These are phyloP conservation scores for Alternaria sp. DNA, from an alignment of 2,329 filamentous ascomycete species.

Conservation along the genomic window DNA sequence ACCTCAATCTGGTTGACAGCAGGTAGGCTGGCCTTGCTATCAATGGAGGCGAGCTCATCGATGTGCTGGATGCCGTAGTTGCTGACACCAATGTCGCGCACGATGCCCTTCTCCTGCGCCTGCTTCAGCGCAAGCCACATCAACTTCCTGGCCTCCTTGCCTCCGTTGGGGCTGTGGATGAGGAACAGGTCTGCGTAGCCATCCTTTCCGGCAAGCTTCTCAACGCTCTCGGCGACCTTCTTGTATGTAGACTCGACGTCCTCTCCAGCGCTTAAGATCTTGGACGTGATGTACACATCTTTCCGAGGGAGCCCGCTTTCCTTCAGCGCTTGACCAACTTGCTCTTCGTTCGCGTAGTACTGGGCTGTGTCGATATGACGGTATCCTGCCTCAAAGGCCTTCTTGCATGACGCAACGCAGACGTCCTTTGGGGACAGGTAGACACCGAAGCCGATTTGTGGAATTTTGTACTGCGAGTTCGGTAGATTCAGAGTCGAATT, in stretches of 20 bases:
- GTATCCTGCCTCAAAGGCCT: conserved; percentile 65
- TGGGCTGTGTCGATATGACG: conserved; percentile 72
- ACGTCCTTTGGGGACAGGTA: conserved; percentile 64
- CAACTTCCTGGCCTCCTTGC: conserved; percentile 62
- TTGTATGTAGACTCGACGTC: conserved; percentile 66
- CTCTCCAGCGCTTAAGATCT: conserved; percentile 64
- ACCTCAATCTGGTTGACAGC: conserved; percentile 77
- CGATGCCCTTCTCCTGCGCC: conserved; percentile 64
- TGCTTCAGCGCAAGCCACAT: conserved; percentile 72
- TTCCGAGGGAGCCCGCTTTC: conserved; percentile 62
- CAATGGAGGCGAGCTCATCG: conserved; percentile 68
- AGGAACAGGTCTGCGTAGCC: conserved; percentile 76
- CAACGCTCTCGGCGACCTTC: conserved; percentile 66
- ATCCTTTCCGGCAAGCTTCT: conserved; percentile 60
- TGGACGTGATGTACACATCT: conserved; percentile 74
- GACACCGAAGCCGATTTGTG: conserved; percentile 74
- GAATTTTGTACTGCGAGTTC: conserved; percentile 62
- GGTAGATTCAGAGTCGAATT: conserved; percentile 59
- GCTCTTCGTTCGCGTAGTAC: conserved; percentile 72
- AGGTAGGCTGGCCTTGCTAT: conserved; percentile 71
- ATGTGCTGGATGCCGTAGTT: conserved; percentile 74
- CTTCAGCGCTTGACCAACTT: conserved; percentile 70
- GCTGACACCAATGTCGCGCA: conserved; percentile 73
- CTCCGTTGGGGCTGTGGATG: conserved; percentile 69
- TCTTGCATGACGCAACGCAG: conserved; percentile 65